Base-by-base conservation (phyloP, 805 yeast species). In the Saccharomycopsis amapae region DNA sequence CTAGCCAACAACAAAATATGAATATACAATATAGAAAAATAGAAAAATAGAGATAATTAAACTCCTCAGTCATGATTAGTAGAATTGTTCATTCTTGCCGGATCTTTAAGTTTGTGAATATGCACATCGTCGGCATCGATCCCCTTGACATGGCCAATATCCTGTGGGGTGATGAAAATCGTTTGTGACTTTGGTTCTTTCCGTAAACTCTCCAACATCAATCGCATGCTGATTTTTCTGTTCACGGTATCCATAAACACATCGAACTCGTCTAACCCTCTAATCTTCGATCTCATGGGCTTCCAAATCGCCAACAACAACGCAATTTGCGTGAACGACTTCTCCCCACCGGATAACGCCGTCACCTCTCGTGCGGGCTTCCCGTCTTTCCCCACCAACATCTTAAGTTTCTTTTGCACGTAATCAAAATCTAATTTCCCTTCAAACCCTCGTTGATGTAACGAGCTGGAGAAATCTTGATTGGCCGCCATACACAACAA, bases 161-260 rank as follows among this genome's bases (percentile, higher is more conserved):
- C 95, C 57, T 88, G 94, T 0, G 98, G 98, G 0, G 98, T 90
- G 38, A 90, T 90, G 54, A 90, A 86, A 5, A 90, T 81, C 1
- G 95, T 83, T 63, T 90, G 98, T 0, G 89, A 78, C 50, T 78
- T 73, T 0, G 81, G 73, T 46, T 78, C 75, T 40, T 72, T 71
- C 5, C 78, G 64, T 25, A 89, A 73, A 53, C 86, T 84, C 22
- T 74, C 73, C 40, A 88, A 67, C 59, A 93, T 79, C 51, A 89
- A 64, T 40, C 76, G 71, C 59, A 93, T 78, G 50, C 95, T 87
- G 43, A 84, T 75, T 38, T 81, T 73, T 53, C 98, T 73, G 59
- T 89, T 88, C 15, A 87, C 85, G 40, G 87, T 86, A 62, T 93
- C 99, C 98, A 93, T 93, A 58, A 81, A 93, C 18, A 93, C 98